phyloP scores from a whole-genome alignment of 768 basidiomycete species.

The Dacryopinax primogenitus region DNA sequence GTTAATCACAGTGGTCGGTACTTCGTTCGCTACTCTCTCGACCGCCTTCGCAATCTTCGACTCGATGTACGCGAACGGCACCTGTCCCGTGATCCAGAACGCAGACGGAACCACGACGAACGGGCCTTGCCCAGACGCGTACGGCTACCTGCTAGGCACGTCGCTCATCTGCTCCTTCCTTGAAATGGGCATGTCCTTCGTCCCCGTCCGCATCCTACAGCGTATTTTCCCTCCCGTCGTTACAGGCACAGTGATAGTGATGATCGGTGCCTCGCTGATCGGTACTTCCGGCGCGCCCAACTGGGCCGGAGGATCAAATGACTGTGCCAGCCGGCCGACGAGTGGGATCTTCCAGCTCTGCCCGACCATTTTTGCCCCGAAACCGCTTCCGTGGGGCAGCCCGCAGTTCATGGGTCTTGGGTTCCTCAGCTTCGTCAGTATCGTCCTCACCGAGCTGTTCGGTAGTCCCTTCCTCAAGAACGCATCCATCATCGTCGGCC shows the following conservation, averaged over 20 bases:
- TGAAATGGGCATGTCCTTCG: constrained; percentile 66
- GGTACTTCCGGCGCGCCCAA: constrained; percentile 61
- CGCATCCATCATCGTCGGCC: constrained; percentile 57
- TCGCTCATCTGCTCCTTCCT: constrained; percentile 66
- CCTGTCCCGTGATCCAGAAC: constrained; percentile 47
- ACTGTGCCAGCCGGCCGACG: constrained; percentile 47
- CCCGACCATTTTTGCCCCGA: constrained; percentile 55
- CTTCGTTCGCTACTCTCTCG: constrained; percentile 64
- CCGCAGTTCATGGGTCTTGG: constrained; percentile 78
- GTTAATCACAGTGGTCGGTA: constrained; percentile 66
- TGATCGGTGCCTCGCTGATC: constrained; percentile 68
- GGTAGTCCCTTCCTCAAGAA: constrained; percentile 80
- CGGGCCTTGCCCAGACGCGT: constrained; percentile 62
- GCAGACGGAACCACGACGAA: constrained; percentile 49
- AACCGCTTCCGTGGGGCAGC: constrained; percentile 66
- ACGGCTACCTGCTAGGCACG: constrained; percentile 65
- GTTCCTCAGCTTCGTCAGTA: constrained; percentile 65
- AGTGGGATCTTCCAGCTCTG: constrained; percentile 59
- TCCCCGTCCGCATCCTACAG: constrained; percentile 33
- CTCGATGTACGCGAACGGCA: constrained; percentile 65
- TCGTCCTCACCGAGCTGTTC: constrained; percentile 67
- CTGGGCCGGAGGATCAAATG: constrained; percentile 77
- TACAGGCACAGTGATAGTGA: constrained; percentile 51
- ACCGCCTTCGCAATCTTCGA: constrained; percentile 61
- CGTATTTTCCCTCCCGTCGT: constrained; percentile 17